Conservation (phyloP, 257 asterid genomes). For the Fraxinus excelsior region DNA sequence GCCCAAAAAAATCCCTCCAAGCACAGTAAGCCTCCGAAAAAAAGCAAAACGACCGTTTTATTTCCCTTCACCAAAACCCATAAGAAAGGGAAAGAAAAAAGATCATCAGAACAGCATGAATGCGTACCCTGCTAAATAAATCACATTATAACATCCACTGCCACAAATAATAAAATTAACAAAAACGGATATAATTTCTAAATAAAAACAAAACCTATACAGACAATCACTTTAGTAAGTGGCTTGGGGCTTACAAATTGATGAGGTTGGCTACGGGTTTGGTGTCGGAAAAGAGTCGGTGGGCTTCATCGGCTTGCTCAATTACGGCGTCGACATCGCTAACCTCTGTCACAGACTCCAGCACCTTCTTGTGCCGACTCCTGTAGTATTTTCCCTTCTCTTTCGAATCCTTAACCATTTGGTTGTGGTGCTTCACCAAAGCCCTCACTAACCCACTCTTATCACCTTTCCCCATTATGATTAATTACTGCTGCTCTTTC, state of each 20-base stretch:
- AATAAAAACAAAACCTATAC: slow-evolving; percentile 7
- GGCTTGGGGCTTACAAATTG: slow-evolving; percentile 50
- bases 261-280: slow-evolving; percentile 61
- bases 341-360: slow-evolving; percentile 91
- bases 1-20: not conserved
- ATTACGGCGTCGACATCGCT: slow-evolving; percentile 88
- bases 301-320: slow-evolving; percentile 81
- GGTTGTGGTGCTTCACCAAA: slow-evolving; percentile 90
- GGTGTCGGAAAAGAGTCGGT: slow-evolving; percentile 63
- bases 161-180: not conserved
- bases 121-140: not conserved
- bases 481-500: not conserved
- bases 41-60: too few species aligned
- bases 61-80: too few species aligned
- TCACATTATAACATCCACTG: too few species aligned
- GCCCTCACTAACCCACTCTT: slow-evolving; percentile 79
- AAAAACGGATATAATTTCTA: not conserved
- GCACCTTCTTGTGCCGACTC: slow-evolving; percentile 72
- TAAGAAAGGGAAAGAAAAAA: too few species aligned
- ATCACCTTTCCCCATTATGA: slow-evolving; percentile 75
- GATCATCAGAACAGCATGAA: not conserved
- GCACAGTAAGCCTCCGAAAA: not conserved
- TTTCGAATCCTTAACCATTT: slow-evolving; percentile 68
- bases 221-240: not conserved
- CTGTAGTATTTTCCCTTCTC: slow-evolving; percentile 74